Evolutionary conservation across 352 stramenopile genomes (phyloP).

Genomic region (Phytophthora brassicae): DNA sequence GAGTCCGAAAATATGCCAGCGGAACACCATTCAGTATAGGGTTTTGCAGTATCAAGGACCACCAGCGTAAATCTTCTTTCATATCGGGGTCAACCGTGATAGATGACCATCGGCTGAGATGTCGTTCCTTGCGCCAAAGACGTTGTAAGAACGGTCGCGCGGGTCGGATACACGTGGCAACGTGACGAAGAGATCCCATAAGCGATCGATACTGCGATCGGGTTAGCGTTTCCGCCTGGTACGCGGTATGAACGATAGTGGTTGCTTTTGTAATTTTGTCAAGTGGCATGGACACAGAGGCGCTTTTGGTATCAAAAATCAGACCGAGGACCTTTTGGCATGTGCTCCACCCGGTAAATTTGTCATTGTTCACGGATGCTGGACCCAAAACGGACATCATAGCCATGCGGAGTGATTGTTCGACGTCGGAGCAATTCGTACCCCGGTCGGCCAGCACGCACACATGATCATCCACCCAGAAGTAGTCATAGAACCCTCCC

Average conservation of each 20-base stretch:
- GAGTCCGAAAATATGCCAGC: background rate
- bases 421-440: background rate
- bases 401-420: background rate
- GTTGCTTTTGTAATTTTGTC: background rate
- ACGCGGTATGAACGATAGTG: background rate
- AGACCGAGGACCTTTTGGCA: background rate
- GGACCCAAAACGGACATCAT: background rate
- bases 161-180: background rate
- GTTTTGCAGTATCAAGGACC: background rate
- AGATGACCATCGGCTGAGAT: background rate
- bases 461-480: background rate
- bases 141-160: background rate
- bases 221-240: background rate
- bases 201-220: background rate
- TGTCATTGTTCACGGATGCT: background rate
- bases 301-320: background rate
- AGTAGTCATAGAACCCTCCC: background rate
- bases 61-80: background rate
- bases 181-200: background rate
- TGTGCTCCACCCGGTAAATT: slow-evolving; percentile 2
- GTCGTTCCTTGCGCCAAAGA: background rate
- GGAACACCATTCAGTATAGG: background rate
- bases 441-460: background rate
- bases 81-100: background rate
- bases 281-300: background rate